Base-by-base conservation (phyloP, 306 rosid genomes). In the Aeschynomene evenia region DNA sequence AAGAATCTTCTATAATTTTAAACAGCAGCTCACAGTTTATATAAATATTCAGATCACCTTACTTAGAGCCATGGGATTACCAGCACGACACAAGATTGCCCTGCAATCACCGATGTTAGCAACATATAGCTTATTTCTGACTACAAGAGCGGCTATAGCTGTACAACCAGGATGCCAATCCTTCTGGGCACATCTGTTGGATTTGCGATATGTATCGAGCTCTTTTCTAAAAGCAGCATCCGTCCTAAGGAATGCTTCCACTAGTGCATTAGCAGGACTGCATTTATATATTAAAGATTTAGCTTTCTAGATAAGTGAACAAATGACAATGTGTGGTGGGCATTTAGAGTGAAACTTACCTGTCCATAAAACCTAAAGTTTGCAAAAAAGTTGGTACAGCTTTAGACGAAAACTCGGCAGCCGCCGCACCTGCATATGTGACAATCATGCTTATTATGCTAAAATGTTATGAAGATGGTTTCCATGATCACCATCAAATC, bases 81-180 rank as follows among this genome's bases (percentile, higher is more conserved):
- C 96, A 68, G 84, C 85, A 40, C 91, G 89, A 66, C 97, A 94
- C 76, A 90, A 73, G 77, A 91, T 81, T 53, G 97, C 80, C 78
- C 96, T 81, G 73, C 98, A 94, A 70, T 94, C 98, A 72, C 98
- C 98, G 26, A 85, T 74, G 80, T 94, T 90, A 39, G 97, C 96
- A 70, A 91, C 89, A 83, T 85, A 84, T 45, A 94, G 88, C 85
- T 82, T 90, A 85, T 76, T 81, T 77, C 87, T 69, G 60, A 85
- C 83, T 49, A 94, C 72, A 73, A 94, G 89, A 75, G 92, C 70
- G 52, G 75, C 67, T n/a, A 86, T 77, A 4, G 98, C 97, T 7
- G 97, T 90, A 83, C 98, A 94, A 37, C 97, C 98, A 53, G 98
- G 97, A 84, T 90, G 89, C 95, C 94, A 88, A 37, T 90, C 91